These are phyloP conservation scores for Cyclotella cryptica DNA, from an alignment of 108 stramenopile species.

Conservation along the genomic window DNA sequence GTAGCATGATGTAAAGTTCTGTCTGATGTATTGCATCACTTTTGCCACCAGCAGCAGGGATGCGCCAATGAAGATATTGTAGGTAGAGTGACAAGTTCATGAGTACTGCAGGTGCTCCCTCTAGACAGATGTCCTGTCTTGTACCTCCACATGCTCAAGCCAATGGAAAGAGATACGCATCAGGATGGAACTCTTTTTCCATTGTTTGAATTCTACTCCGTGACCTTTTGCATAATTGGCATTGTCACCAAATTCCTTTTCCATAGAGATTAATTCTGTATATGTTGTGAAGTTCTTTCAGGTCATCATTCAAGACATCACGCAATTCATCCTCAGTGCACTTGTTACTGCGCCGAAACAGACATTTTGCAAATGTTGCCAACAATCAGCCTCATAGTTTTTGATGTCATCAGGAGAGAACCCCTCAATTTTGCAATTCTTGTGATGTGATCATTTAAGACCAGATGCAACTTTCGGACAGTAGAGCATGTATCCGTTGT, in stretches of 20 bases:
- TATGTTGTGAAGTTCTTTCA: background rate
- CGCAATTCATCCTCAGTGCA: background rate
- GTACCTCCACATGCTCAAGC: constrained; percentile 6
- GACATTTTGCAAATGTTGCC: background rate
- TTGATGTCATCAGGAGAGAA: constrained; percentile 4
- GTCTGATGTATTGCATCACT: background rate
- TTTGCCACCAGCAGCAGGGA: background rate
- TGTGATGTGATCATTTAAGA: background rate
- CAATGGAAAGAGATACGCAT: background rate
- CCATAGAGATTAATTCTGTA: background rate
- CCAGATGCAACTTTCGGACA: background rate
- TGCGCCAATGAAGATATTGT: constrained; percentile 4
- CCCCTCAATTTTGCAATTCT: background rate
- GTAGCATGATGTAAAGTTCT: background rate
- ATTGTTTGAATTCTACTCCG: background rate
- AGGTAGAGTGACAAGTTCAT: constrained; percentile 1
- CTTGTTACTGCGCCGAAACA: background rate
- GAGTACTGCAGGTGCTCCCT: background rate
- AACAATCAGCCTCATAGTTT: background rate
- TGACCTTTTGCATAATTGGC: too few relatives aligned
- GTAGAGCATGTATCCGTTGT: constrained; percentile 2
- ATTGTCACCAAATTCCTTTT: too few relatives aligned
- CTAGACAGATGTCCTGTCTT: background rate
- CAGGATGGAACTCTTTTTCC: background rate
- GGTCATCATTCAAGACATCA: background rate